phyloP scores from a whole-genome alignment of 2,329 filamentous ascomycete genomes.

The Chaetomium olivaceum region DNA sequence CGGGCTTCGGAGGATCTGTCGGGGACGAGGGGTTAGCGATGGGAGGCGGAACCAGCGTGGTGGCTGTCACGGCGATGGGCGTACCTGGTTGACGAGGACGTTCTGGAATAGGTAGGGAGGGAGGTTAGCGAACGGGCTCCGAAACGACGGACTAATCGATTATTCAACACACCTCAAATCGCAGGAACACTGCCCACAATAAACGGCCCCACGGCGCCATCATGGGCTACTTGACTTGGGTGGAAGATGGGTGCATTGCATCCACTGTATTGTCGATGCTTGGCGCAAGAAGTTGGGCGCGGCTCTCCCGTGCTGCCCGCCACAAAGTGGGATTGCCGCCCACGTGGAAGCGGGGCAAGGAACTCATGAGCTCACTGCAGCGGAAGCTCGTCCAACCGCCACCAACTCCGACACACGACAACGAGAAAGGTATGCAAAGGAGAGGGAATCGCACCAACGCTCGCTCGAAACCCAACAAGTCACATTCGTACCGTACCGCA shows the following conservation, averaged over 20 bases:
- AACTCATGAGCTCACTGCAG: too few relatives aligned
- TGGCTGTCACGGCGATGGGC: neutral
- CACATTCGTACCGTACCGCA: neutral
- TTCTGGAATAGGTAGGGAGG: constrained; percentile 23
- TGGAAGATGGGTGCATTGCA: neutral
- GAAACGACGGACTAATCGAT: too few relatives aligned
- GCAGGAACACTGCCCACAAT: constrained; percentile 18
- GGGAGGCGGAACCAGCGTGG: too few relatives aligned
- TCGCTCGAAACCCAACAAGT: neutral
- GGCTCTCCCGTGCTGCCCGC: neutral
- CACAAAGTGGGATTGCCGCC: neutral
- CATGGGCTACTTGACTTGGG: neutral
- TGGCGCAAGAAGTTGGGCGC: neutral
- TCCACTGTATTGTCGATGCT: neutral
- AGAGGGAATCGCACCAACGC: neutral
- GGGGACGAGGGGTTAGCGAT: constrained; percentile 1
- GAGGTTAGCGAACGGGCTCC: neutral
- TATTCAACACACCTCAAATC: constrained; percentile 20
- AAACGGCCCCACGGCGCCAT: constrained; percentile 23
- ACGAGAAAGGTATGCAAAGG: neutral
- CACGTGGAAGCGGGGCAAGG: neutral
- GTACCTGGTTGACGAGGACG: constrained; percentile 30
- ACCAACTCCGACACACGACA: neutral
- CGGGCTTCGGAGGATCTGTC: constrained; percentile 48
- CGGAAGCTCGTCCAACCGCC: neutral